Evolutionary conservation across 371 early-diverging fungal genomes (phyloP), one percentile per base, ranked within the genome.

Genomic region (Antonospora locustae): DNA sequence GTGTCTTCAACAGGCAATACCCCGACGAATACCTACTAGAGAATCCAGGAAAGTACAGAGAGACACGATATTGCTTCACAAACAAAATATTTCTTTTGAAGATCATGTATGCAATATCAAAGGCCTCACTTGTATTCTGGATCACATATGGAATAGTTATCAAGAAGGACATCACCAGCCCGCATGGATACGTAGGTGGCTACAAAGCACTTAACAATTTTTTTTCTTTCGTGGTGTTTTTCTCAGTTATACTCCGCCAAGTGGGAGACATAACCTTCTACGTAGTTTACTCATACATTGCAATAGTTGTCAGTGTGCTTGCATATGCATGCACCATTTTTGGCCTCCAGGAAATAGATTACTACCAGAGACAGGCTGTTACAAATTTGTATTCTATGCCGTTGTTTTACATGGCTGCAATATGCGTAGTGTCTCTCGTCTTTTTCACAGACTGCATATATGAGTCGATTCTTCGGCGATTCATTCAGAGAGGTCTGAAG

Each of bases 1-100:
- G 53, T 12, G 48, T 72, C 7, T 75, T 75, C 52, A 65, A 71
- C 37, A 59, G 55, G 27, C 55, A 63, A 40, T 27, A 51, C 14
- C 32, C 57, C 23, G 65, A 65, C 28, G 44, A 55, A 29, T 52
- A 67, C 14, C 47, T 67, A 4, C 24, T 67, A 20, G 11, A 30
- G 2, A 23, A 50, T 50, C 63, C 57, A 17, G 39, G 28, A 28
- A 19, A 43, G 29, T 69, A 69, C 36, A 57, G 23, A 19, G 6
- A 45, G 7, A 38, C 48, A 17, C 40, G 52, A 24, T 39, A 2
- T 6, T 40, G 54, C 25, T 69, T 69, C 17, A 14, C 22, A 12
- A 65, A 44, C 14, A 28, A 11, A 20, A 27, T 55, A 0, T 45
- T 69, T 19, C 6, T 58, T 2, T 28, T 45, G 22, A 53, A 52